Percentiles rank a stretch among this genome's conserved stretches.
phyloP scores from a whole-genome alignment of 129 eudicot genomes.

The Scalesia atractyloides region DNA sequence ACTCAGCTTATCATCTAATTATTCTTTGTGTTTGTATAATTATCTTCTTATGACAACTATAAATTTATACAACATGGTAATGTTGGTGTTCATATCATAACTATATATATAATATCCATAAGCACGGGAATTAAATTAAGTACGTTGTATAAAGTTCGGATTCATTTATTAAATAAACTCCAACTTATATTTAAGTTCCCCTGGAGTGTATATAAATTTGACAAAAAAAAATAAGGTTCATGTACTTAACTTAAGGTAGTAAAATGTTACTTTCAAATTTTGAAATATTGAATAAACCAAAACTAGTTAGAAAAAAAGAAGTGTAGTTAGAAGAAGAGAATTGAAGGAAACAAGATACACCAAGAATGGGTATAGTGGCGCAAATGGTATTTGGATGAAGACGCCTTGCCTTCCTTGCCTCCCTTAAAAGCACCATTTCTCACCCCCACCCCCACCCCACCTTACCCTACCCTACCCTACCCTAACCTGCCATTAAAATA shows the following conservation, averaged over 20 bases:
- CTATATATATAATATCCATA: neutral
- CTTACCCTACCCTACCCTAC: conserved; percentile 12
- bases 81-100: neutral
- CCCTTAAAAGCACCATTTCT: conserved; percentile 41
- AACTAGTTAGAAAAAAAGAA: neutral
- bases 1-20: neutral
- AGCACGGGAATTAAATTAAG: neutral
- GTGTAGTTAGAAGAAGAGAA: neutral
- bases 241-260: no score
- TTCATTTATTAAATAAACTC: neutral
- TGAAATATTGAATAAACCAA: no score
- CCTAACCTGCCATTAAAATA: neutral
- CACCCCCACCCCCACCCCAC: conserved; percentile 14
- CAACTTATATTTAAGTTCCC: neutral
- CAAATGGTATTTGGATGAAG: conserved; percentile 40
- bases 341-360: conserved; percentile 34
- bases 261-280: no score
- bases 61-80: neutral
- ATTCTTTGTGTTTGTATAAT: neutral
- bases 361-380: conserved; percentile 33
- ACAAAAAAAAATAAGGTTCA: no score
- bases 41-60: neutral
- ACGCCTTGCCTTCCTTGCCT: conserved; percentile 41
- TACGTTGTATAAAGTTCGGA: neutral
- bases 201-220: neutral